Evolutionary conservation across 2,329 filamentous ascomycete genomes (phyloP).

Genomic region (Sporothrix inflata): DNA sequence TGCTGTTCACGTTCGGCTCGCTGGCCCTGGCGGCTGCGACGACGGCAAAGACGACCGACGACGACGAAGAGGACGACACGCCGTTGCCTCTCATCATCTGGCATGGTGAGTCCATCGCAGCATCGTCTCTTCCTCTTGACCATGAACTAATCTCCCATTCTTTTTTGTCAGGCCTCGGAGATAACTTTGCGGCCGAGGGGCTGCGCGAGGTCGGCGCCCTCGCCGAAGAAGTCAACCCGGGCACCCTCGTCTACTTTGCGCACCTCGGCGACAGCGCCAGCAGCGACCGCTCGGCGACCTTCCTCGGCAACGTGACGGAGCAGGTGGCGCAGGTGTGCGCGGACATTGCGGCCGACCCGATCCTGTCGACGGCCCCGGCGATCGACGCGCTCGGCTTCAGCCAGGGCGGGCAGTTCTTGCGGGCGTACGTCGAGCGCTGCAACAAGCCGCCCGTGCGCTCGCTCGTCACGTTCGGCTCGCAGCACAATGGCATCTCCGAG

Average conservation of each 20-base stretch:
- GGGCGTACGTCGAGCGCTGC: conserved; percentile 86
- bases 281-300: conserved; percentile 79
- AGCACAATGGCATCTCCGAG: conserved; percentile 88
- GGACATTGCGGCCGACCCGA: conserved; percentile 73
- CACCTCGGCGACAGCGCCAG: conserved; percentile 67
- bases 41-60: conserved; percentile 14
- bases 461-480: conserved; percentile 85
- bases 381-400: conserved; percentile 93
- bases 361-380: conserved; percentile 78
- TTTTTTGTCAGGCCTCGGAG: conserved; percentile 56
- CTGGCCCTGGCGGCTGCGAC: conserved; percentile 43
- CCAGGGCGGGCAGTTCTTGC: conserved; percentile 94
- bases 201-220: conserved; percentile 72
- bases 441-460: conserved; percentile 74
- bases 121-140: too few species aligned
- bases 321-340: conserved; percentile 78
- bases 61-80: conserved; percentile 55
- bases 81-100: conserved; percentile 90
- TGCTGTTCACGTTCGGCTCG: conserved; percentile 41
- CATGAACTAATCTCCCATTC: background rate
- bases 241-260: conserved; percentile 82
- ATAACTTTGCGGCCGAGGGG: conserved; percentile 76
- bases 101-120: conserved; percentile 64
- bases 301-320: conserved; percentile 83
- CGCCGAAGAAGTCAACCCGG: conserved; percentile 73